Evolutionary conservation across 306 rosid species (phyloP), one percentile per base, ranked within the genome.

Genomic region (Pachyrhizus erosus): DNA sequence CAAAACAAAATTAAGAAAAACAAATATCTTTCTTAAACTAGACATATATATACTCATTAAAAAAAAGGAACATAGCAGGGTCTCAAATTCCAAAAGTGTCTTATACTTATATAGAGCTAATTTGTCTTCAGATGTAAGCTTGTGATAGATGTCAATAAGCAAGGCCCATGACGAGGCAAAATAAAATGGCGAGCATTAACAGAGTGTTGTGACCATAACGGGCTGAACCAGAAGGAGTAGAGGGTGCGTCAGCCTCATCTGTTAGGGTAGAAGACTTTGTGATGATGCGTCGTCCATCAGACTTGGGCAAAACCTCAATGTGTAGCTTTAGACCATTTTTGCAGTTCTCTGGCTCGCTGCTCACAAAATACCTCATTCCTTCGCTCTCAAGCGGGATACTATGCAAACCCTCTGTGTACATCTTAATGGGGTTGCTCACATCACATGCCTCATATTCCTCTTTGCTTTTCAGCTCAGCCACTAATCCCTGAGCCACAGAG

Each of bases 381-480:
- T 91, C 97, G 39, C 72, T 81, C 26, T 92, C 88, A 62, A 94
- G 88, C 0, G 93, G 52, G 69, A 91, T 60, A 46, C 29, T 64
- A n/a, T 94, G 97, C 70, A 94, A 46, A 37, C 97, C 97, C 78
- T 91, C 97, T 0, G 83, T 87, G 82, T 91, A 92, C 94, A 88
- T 88, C 75, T 49, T 86, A 71, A 87, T 91, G 6, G 93, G 93
- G 27, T 89, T 92, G 8, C 88, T 86, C 43, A 86, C 73, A 83
- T 94, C 85, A 61, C 98, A 92, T 9, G 92, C 81, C 52, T 91
- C 92, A n/a, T 90, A 94, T 52, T 94, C 98, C 77, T 91, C 89
- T 74, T 29, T 89, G 80, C 90, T 87, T 7, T 69, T 60, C 82
- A 92, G 46, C 87, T 94, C 97, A 0, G 86, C 90, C 0, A 94